Percentiles rank a stretch among this genome's conserved stretches.
phyloP scores from a whole-genome alignment of 805 yeast species.

The Spathaspora boniae region DNA sequence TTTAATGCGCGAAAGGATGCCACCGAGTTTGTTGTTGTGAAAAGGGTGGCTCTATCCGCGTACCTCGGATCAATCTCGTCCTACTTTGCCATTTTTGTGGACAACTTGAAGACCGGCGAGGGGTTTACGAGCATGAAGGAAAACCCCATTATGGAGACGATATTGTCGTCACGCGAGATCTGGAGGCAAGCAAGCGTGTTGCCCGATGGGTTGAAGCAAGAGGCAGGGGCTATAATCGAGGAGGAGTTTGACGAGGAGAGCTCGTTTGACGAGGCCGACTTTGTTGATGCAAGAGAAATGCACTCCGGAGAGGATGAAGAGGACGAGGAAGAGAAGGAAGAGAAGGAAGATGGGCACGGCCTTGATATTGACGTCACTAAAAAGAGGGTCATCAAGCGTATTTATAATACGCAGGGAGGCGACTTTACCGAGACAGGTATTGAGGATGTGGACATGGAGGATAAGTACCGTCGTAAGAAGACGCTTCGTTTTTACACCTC shows the following conservation, averaged over 20 bases:
- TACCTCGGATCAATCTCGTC: constrained; percentile 76
- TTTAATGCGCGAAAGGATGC: constrained; percentile 12
- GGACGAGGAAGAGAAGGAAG: constrained; percentile 13
- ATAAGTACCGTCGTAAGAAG: constrained; percentile 73
- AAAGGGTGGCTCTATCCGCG: constrained; percentile 68
- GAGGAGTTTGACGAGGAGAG: constrained; percentile 9
- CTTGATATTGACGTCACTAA: constrained; percentile 50
- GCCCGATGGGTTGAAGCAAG: constrained; percentile 25
- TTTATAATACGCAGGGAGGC: constrained; percentile 19
- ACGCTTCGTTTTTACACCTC: constrained; percentile 94
- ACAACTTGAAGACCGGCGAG: constrained; percentile 51
- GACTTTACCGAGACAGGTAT: constrained; percentile 71
- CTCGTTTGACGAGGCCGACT: constrained; percentile 13
- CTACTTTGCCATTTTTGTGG: constrained; percentile 72
- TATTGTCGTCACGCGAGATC: constrained; percentile 75
- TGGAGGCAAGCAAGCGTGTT: constrained; percentile 80
- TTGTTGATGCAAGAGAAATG: constrained; percentile 14
- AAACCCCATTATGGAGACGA: constrained; percentile 84
- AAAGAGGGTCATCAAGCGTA: constrained; percentile 49
- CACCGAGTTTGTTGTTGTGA: constrained; percentile 42
- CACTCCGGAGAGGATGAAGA: constrained; percentile 18
- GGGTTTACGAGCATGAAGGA: constrained; percentile 65
- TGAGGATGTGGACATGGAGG: constrained; percentile 83
- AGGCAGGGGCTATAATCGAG: neutral
- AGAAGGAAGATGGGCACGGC: constrained; percentile 25